These are phyloP conservation scores for Cercospora sesami DNA, from an alignment of 2,329 filamentous ascomycete species.

Conservation along the genomic window DNA sequence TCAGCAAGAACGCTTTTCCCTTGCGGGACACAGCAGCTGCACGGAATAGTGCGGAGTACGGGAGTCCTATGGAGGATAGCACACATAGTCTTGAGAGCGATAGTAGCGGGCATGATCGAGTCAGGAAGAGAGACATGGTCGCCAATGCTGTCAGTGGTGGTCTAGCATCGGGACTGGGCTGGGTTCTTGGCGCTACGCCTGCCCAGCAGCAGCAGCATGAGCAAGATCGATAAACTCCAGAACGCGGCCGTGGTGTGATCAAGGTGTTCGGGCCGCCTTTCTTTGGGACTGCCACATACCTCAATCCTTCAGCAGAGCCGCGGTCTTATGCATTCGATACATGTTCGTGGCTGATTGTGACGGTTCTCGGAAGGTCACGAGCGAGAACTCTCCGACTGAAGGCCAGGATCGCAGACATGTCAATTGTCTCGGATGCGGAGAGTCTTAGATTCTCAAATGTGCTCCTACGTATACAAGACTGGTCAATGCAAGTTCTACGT, in stretches of 20 bases:
- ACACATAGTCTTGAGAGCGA: conserved; percentile 31
- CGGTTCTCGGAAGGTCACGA: not conserved
- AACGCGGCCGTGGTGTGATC: not conserved
- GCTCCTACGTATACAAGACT: not conserved
- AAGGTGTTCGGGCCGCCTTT: not conserved
- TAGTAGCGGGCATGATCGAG: conserved; percentile 42
- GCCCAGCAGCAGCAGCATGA: conserved; percentile 20
- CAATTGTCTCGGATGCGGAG: not conserved
- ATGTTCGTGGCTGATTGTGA: not conserved
- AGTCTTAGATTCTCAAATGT: not conserved
- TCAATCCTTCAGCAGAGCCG: not conserved
- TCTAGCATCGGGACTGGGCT: conserved; percentile 62
- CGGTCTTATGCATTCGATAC: not conserved
- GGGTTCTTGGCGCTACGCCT: conserved; percentile 58
- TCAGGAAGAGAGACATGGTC: conserved; percentile 72
- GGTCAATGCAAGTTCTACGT: not conserved
- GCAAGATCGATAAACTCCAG: not conserved
- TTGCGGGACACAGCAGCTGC: conserved; percentile 33
- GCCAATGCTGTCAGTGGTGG: conserved; percentile 64
- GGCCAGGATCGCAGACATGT: not conserved
- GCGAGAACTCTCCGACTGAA: not conserved
- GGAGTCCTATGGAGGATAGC: conserved; percentile 26
- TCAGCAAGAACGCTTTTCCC: conserved; percentile 49
- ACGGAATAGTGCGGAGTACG: conserved; percentile 18
- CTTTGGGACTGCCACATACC: not conserved